Base-by-base conservation (phyloP, 169 alveolate genomes). In the Eimeria acervulina region DNA sequence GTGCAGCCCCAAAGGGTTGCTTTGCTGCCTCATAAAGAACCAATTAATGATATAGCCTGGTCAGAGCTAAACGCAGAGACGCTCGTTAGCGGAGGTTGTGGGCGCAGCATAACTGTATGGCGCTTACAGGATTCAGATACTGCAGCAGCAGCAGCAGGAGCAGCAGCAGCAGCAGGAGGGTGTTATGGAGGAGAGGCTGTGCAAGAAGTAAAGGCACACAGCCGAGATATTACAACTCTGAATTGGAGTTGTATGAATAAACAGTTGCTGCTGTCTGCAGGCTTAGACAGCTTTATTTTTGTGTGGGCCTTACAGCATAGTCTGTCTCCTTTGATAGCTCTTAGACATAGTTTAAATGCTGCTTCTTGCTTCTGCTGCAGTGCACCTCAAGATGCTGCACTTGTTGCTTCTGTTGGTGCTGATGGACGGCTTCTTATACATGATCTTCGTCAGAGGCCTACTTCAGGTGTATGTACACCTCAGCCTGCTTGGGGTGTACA, bases 251-350 rank as follows among this genome's bases (percentile, higher is more conserved):
- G 89, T 21, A 55, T 66, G 19, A 66, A 85, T 28, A 83, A 66
- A 13, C 72, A 81, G 33, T 21, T 95, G n/a, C 51, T 95, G 55
- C 7, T 72, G 1, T 95, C 97, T 36, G 6, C 92, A 89, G 97
- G 91, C 94, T 83, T 95, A 81, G 97, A 95, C 66, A 88, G 94
- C 40, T 47, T 94, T 76, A 52, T 95, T 70, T 74, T 47, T 31
- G 52, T 88, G n/a, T 88, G 97, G 95, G 95, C 87, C 51, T 15
- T 95, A 47, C 92, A 44, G 92, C 90, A n/a, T 28, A 31, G 28
- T 19, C 8, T 26, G 8, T 12, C 84, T 31, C n/a, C 66, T 31
- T 2, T 31, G 31, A 21, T 76, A 26, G 80, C 19, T 13, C 95
- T 91, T 59, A 80, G 23, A 36, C 95, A 91, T 36, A 72, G 91